Evolutionary conservation across 768 basidiomycete species (phyloP).

Genomic region (Tulasnella sp.): DNA sequence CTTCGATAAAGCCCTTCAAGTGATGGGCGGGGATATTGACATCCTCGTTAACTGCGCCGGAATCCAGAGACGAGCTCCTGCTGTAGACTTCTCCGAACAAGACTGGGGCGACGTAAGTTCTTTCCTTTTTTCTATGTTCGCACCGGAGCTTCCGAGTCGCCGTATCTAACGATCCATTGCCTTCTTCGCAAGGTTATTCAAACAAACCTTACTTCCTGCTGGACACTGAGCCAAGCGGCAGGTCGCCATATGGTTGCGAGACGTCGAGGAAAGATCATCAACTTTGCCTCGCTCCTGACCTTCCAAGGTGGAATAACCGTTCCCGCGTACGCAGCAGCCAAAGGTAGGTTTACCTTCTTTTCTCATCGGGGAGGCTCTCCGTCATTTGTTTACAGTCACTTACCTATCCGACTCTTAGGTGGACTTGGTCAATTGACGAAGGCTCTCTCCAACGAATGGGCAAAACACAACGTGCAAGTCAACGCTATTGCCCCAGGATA

Average conservation of each 20-base stretch:
- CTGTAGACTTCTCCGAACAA: conserved; percentile 49
- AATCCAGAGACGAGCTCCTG: conserved; percentile 47
- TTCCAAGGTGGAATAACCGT: conserved; percentile 58
- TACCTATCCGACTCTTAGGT: neutral
- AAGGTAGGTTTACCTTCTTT: conserved; percentile 36
- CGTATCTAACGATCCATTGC: neutral
- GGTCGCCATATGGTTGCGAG: conserved; percentile 75
- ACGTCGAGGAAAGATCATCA: conserved; percentile 58
- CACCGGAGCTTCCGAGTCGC: conserved; percentile 11
- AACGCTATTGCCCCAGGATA: conserved; percentile 85
- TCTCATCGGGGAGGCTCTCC: neutral
- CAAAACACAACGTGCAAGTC: conserved; percentile 74
- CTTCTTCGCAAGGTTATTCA: conserved; percentile 49
- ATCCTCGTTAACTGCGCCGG: conserved; percentile 62
- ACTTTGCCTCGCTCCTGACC: conserved; percentile 50
- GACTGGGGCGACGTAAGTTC: conserved; percentile 61
- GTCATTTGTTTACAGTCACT: conserved; percentile 12
- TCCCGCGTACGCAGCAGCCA: conserved; percentile 86
- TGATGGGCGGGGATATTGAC: conserved; percentile 43
- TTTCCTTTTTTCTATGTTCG: neutral
- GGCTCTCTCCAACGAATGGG: conserved; percentile 90
- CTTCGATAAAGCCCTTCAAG: conserved; percentile 37
- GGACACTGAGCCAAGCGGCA: conserved; percentile 76
- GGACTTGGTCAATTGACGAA: conserved; percentile 78
- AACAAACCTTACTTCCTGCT: conserved; percentile 80